Evolutionary conservation across 2,329 filamentous ascomycete genomes (phyloP).

Genomic region (Triangularia setosa): DNA sequence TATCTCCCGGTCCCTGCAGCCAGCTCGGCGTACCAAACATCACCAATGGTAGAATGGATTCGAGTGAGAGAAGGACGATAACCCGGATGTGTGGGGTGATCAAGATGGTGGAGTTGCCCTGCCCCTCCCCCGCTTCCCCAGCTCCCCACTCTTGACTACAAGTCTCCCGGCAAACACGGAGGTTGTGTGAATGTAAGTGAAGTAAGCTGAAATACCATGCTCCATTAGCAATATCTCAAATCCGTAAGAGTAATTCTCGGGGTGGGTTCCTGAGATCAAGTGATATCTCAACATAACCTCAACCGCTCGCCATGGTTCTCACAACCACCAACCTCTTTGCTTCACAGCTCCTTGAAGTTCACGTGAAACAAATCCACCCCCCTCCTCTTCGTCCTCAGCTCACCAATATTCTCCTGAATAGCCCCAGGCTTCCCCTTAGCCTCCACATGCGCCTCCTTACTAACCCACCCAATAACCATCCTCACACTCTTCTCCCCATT

Average conservation of each 20-base stretch:
- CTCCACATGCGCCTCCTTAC: constrained; percentile 23
- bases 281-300: too few species aligned
- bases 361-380: constrained; percentile 22
- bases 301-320: too few species aligned
- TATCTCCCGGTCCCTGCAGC: constrained; percentile 21
- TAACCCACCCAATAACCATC: constrained; percentile 27
- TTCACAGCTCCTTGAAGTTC: constrained; percentile 15
- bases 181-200: neutral
- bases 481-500: constrained; percentile 16
- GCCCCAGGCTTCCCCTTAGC: constrained; percentile 20
- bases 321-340: too few species aligned
- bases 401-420: constrained; percentile 18
- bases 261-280: too few species aligned
- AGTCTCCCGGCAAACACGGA: neutral
- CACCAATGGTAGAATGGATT: neutral
- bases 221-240: too few species aligned
- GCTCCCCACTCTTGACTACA: neutral
- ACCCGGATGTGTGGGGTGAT: neutral
- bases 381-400: constrained; percentile 13
- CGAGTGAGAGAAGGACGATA: neutral
- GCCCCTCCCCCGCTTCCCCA: constrained; percentile 17
- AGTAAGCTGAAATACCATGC: too few species aligned
- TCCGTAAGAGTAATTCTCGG: too few species aligned
- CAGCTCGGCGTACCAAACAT: neutral
- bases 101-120: constrained; percentile 7